phyloP scores from a whole-genome alignment of 169 alveolate genomes.

The Babesia sp. region DNA sequence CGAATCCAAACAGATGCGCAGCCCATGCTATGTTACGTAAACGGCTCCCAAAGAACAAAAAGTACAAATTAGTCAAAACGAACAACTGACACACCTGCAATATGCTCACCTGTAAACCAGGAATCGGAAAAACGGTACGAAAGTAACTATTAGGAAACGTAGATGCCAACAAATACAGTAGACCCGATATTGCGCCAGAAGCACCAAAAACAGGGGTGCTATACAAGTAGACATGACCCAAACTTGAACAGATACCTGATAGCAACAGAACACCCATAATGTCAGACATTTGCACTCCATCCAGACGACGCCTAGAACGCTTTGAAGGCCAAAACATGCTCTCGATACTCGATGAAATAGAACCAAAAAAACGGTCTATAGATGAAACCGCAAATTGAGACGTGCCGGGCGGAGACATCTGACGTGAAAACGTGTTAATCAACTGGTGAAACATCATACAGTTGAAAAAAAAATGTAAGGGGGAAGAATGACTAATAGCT shows the following conservation, averaged over 20 bases:
- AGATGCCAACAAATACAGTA: constrained; percentile 69
- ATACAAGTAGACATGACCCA: constrained; percentile 60
- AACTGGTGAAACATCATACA: constrained; percentile 59
- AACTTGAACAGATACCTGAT: constrained; percentile 45
- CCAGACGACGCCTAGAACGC: not conserved
- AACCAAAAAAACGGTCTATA: constrained; percentile 1
- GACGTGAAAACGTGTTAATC: constrained; percentile 30
- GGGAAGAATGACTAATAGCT: constrained; percentile 61
- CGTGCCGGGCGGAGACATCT: constrained; percentile 22
- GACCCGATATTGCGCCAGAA: constrained; percentile 79
- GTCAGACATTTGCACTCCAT: constrained; percentile 33
- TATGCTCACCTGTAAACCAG: constrained; percentile 71
- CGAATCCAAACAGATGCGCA: constrained; percentile 78
- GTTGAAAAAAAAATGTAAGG: constrained; percentile 45
- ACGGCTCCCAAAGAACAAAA: constrained; percentile 59
- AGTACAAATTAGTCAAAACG: constrained; percentile 69
- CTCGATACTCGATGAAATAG: not conserved
- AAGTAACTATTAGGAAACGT: constrained; percentile 74
- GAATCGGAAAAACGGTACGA: constrained; percentile 73
- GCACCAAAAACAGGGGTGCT: constrained; percentile 76
- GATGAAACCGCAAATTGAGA: not conserved
- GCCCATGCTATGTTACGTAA: constrained; percentile 75
- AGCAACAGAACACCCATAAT: constrained; percentile 45
- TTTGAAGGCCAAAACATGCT: constrained; percentile 1
- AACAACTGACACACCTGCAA: constrained; percentile 75